These are phyloP conservation scores for Coemansia sp. DNA, from an alignment of 192 early-diverging fungal species.

Conservation along the genomic window DNA sequence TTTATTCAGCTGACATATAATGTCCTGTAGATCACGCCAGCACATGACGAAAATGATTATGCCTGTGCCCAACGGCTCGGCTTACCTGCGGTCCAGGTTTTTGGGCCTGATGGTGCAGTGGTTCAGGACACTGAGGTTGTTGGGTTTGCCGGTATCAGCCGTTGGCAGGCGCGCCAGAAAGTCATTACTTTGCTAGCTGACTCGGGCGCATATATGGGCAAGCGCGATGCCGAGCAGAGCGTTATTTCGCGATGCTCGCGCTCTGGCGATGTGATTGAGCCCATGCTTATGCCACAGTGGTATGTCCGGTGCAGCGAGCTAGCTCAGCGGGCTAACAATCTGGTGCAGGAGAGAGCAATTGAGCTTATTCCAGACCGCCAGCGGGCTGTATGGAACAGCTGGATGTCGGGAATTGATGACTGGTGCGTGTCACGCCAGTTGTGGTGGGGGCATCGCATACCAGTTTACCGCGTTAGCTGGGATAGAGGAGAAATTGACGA, in stretches of 20 bases:
- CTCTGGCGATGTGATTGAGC: slow-evolving; percentile 94
- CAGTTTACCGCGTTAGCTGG: slow-evolving; percentile 76
- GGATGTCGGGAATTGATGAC: slow-evolving; percentile 87
- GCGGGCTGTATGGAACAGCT: slow-evolving; percentile 81
- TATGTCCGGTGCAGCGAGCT: slow-evolving; percentile 82
- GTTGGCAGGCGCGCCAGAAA: slow-evolving; percentile 78
- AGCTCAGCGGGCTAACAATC: slow-evolving; percentile 65
- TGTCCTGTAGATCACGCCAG: slow-evolving; percentile 79
- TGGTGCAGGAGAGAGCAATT: slow-evolving; percentile 65
- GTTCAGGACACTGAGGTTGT: slow-evolving; percentile 8
- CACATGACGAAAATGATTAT: slow-evolving; percentile 92
- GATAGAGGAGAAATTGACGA: not conserved
- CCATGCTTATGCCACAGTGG: slow-evolving; percentile 96
- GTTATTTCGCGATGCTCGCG: slow-evolving; percentile 69
- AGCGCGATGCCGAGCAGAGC: slow-evolving; percentile 76
- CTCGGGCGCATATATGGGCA: slow-evolving; percentile 72
- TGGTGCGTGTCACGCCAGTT: slow-evolving; percentile 98
- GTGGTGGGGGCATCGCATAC: slow-evolving; percentile 98
- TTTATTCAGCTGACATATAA: too few relatives aligned
- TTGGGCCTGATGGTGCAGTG: slow-evolving; percentile 80
- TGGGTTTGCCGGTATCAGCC: slow-evolving; percentile 53
- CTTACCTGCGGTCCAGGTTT: slow-evolving; percentile 79
- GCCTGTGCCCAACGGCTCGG: slow-evolving; percentile 80
- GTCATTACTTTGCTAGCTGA: slow-evolving; percentile 66
- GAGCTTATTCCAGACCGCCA: slow-evolving; percentile 71